These are phyloP conservation scores for Cyberlindnera lachancei DNA, from an alignment of 805 yeast genomes.

Conservation along the genomic window DNA sequence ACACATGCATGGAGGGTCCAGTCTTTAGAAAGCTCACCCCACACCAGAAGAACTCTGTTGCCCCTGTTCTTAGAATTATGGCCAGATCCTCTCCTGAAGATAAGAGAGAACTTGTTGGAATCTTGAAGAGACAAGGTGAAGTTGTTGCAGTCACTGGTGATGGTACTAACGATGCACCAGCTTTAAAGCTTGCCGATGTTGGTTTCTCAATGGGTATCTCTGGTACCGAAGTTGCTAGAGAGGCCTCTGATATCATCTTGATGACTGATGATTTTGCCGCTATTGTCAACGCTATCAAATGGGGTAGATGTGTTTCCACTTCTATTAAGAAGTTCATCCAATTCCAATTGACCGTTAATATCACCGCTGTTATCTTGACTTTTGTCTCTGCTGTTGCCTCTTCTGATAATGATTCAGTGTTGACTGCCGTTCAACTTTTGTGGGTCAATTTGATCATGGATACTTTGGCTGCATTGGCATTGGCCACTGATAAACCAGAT, in stretches of 20 bases:
- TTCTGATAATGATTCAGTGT: conserved; percentile 69
- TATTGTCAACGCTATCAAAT: conserved; percentile 92
- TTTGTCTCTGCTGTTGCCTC: conserved; percentile 91
- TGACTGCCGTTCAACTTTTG: conserved; percentile 93
- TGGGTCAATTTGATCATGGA: conserved; percentile 99
- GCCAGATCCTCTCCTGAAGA: conserved; percentile 97
- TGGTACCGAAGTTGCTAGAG: conserved; percentile 98
- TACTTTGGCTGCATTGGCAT: conserved; percentile 92
- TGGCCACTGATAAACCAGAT: conserved; percentile 96
- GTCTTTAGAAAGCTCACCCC: conserved; percentile 61
- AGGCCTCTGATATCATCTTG: conserved; percentile 86
- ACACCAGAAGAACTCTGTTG: conserved; percentile 46
- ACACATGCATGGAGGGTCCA: conserved; percentile 89
- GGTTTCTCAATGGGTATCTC: conserved; percentile 98
- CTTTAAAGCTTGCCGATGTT: conserved; percentile 91
- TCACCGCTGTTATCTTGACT: conserved; percentile 92
- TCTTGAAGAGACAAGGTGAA: conserved; percentile 72
- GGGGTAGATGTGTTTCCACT: conserved; percentile 97
- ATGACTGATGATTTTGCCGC: conserved; percentile 94
- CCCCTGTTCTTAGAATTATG: conserved; percentile 74
- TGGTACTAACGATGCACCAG: conserved; percentile 99
- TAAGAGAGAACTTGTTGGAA: conserved; percentile 77
- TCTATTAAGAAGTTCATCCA: conserved; percentile 94
- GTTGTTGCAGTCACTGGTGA: conserved; percentile 99
- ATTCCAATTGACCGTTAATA: conserved; percentile 92